Evolutionary conservation across 805 yeast species (phyloP).

Genomic region (Kodamaea hsintzibuensis): DNA sequence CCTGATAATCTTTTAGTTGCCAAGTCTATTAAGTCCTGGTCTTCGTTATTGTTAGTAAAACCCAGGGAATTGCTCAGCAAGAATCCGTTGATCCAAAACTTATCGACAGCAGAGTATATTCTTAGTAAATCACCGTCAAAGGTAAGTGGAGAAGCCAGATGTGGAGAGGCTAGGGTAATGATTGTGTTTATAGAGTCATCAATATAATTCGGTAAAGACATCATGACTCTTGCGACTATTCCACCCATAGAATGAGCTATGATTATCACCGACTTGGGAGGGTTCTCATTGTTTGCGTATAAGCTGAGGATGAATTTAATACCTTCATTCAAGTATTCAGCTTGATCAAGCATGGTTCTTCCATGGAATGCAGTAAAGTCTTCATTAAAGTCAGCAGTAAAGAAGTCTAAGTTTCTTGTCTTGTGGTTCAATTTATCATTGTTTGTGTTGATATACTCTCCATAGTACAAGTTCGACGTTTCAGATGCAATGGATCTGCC

Average conservation of each 20-base stretch:
- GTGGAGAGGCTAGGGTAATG: slow-evolving; percentile 87
- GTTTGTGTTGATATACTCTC: slow-evolving; percentile 20
- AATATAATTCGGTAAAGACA: slow-evolving; percentile 74
- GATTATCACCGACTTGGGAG: slow-evolving; percentile 72
- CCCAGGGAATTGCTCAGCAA: background rate
- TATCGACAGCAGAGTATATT: slow-evolving; percentile 71
- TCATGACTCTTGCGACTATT: slow-evolving; percentile 82
- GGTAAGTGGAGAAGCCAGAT: slow-evolving; percentile 87
- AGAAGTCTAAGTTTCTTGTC: slow-evolving; percentile 67
- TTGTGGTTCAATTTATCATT: slow-evolving; percentile 18
- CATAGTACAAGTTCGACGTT: slow-evolving; percentile 56
- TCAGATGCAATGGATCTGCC: slow-evolving; percentile 90
- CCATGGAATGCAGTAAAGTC: slow-evolving; percentile 97
- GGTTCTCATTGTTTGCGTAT: slow-evolving; percentile 45
- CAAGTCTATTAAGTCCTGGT: background rate
- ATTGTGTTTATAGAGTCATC: slow-evolving; percentile 78
- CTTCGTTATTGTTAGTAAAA: slow-evolving; percentile 15
- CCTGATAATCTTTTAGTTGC: slow-evolving; percentile 46
- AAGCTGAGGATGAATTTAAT: slow-evolving; percentile 69
- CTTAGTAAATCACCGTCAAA: slow-evolving; percentile 85
- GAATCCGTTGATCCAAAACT: slow-evolving; percentile 75
- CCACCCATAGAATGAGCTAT: slow-evolving; percentile 99
- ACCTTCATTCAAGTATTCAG: slow-evolving; percentile 90
- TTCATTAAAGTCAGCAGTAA: slow-evolving; percentile 91
- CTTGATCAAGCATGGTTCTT: slow-evolving; percentile 87